phyloP scores from a whole-genome alignment of 257 asterid genomes.

The Gentiana macrophylla region DNA sequence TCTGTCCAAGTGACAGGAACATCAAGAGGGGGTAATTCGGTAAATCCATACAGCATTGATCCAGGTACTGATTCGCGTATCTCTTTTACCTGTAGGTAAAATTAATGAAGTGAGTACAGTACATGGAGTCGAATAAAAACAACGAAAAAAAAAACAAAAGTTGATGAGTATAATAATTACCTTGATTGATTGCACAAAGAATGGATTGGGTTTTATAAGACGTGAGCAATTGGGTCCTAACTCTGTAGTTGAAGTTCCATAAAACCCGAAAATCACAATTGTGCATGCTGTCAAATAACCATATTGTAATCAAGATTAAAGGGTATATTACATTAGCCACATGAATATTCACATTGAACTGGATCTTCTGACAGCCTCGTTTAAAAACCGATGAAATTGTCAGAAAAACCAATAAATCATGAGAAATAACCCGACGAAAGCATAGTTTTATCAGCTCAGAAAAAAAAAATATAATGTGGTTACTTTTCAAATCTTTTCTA shows the following conservation, averaged over 20 bases:
- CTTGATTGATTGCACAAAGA: constrained; percentile 16
- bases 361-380: no score
- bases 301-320: constrained; percentile 2
- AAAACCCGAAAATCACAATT: constrained; percentile 17
- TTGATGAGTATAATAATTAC: not conserved
- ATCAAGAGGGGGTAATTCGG: constrained; percentile 15
- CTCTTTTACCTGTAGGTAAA: constrained; percentile 11
- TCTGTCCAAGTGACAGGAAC: constrained; percentile 16
- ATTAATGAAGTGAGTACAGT: not conserved
- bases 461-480: no score
- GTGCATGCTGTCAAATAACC: constrained; percentile 12
- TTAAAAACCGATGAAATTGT: no score
- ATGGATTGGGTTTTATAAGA: constrained; percentile 12
- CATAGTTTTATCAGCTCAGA: no score
- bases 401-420: no score
- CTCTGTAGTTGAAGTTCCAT: constrained; percentile 16
- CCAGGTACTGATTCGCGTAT: constrained; percentile 7
- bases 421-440: no score
- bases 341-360: no score
- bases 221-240: constrained; percentile 13
- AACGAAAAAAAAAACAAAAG: no score
- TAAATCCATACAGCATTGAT: constrained; percentile 15
- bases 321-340: no score
- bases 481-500: no score
- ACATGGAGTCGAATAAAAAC: not conserved